A percentile compares a stretch with the other conserved stretches of the same genome.
phyloP scores from a whole-genome alignment of 129 eudicot species.

The Apium graveolens region DNA sequence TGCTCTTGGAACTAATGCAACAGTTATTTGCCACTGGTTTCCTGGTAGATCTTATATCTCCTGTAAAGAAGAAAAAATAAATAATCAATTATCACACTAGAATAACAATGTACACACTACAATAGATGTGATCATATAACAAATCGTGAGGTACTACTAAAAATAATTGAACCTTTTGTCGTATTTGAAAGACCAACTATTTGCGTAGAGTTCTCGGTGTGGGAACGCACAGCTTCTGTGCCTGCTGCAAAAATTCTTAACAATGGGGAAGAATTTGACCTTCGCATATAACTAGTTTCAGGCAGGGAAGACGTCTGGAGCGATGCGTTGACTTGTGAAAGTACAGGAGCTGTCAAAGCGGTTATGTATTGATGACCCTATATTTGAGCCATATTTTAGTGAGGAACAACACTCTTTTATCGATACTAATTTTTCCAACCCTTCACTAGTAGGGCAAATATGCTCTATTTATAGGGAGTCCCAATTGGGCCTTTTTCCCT shows the following conservation, averaged over 20 bases:
- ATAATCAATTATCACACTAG: neutral
- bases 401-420: too few relatives aligned
- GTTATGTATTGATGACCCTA: too few relatives aligned
- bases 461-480: too few relatives aligned
- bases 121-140: neutral
- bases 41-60: conserved; percentile 43
- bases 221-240: conserved; percentile 37
- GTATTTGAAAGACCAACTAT: conserved; percentile 26
- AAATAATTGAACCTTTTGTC: conserved; percentile 33
- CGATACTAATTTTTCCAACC: too few relatives aligned
- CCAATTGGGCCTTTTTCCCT: too few relatives aligned
- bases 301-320: conserved; percentile 41
- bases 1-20: conserved; percentile 60
- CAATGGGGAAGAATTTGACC: conserved; percentile 37
- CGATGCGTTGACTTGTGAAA: conserved; percentile 40
- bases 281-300: conserved; percentile 40
- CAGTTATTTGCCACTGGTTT: conserved; percentile 32
- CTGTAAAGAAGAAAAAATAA: conserved; percentile 25
- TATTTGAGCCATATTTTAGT: too few relatives aligned
- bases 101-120: neutral
- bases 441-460: too few relatives aligned
- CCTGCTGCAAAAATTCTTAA: conserved; percentile 30
- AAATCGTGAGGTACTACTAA: neutral
- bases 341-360: conserved; percentile 46
- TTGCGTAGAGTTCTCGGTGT: conserved; percentile 40